Evolutionary conservation across 2,329 filamentous ascomycete genomes (phyloP), one percentile per base, ranked within the genome.

Genomic region (Fusarium sp.): DNA sequence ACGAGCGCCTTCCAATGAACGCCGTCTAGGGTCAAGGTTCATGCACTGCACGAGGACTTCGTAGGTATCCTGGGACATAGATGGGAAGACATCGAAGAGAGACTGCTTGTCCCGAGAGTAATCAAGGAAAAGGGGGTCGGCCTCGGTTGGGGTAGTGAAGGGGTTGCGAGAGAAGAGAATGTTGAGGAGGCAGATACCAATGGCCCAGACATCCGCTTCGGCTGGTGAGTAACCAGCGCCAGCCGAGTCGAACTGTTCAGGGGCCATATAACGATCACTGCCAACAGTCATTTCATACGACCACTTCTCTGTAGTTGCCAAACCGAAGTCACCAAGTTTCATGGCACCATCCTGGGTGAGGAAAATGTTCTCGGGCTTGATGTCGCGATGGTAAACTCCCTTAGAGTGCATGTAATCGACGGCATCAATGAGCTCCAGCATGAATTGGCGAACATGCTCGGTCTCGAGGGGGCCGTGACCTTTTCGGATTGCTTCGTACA

Each of bases 321-420:
- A 86, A 58, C 96, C 96, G 79, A 98, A 97, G 81, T 99, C 96
- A 77, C 96, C 96, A 38, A 99, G 90, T 84, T 99, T 99, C 92
- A 98, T 92, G 42, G 91, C 88, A 57, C 95, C 95, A 73, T 91
- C 89, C 66, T 95, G 89, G 63, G 91, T 92, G 70, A 99, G 87
- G 81, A 99, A 98, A 81, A 99, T 97, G 85, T 99, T 99, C 87
- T 99, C 96, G 1, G 96, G 96, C 85, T 99, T 99, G 88, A 99
- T 98, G 81, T 99, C 96, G 67, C 96, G 93, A 79, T 99, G 96
- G 80, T 94, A 98, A 78, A 98, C 89, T 71, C 94, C 95, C 80
- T 95, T 95, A 70, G 88, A 87, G 81, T 99, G 96, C 82, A 97
- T 94, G 81, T 94, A 95, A 68, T 93, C 90, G 52, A 99, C 92